Percentiles rank a stretch among this genome's conserved stretches.
phyloP scores from a whole-genome alignment of 129 eudicot species.

The Pulicaria dysenterica region DNA sequence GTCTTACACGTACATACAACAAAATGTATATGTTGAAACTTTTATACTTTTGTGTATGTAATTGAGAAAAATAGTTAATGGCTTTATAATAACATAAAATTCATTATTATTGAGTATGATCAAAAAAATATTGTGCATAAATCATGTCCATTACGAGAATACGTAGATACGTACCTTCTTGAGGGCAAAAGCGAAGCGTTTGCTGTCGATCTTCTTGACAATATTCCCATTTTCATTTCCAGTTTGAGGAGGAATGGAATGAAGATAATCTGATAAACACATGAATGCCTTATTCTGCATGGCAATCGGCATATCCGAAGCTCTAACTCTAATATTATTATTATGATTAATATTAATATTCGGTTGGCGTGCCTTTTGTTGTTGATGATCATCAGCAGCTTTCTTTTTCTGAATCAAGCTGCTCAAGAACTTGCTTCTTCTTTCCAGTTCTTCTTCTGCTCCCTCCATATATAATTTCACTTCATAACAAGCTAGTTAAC shows the following conservation, averaged over 20 bases:
- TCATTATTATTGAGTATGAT: too few relatives aligned
- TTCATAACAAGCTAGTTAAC: not conserved
- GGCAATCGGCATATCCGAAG: slow-evolving; percentile 71
- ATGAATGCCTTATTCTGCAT: slow-evolving; percentile 66
- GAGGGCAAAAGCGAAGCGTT: slow-evolving; percentile 81
- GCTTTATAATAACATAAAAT: too few relatives aligned
- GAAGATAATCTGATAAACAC: slow-evolving; percentile 49
- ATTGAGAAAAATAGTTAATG: too few relatives aligned
- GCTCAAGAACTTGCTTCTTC: slow-evolving; percentile 81
- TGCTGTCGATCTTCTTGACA: slow-evolving; percentile 63
- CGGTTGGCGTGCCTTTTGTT: slow-evolving; percentile 16
- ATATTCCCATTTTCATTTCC: not conserved
- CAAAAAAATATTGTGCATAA: too few relatives aligned
- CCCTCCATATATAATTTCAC: slow-evolving; percentile 36
- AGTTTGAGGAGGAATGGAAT: slow-evolving; percentile 39
- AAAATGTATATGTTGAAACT: too few relatives aligned
- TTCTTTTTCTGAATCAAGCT: slow-evolving; percentile 65
- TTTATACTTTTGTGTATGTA: too few relatives aligned
- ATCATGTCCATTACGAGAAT: too few relatives aligned
- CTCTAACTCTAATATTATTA: slow-evolving; percentile 57
- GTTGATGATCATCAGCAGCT: slow-evolving; percentile 40
- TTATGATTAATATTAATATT: not conserved
- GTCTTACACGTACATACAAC: too few relatives aligned
- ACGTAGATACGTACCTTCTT: slow-evolving; percentile 50
- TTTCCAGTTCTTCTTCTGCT: slow-evolving; percentile 75